These are phyloP conservation scores for Nematocida sp. DNA, from an alignment of 371 early-diverging fungal species.

Conservation along the genomic window DNA sequence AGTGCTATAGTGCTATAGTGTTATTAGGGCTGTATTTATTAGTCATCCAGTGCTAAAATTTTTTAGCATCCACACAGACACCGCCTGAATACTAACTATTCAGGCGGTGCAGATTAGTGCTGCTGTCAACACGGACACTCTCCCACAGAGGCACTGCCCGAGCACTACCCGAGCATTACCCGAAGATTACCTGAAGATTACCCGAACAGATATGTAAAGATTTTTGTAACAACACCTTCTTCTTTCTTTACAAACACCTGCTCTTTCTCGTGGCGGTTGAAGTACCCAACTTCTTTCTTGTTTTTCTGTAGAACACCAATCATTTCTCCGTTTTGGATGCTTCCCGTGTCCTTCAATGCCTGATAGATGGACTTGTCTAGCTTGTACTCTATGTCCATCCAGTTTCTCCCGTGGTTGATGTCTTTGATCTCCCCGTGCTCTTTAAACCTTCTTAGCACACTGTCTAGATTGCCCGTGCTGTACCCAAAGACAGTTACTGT, in stretches of 20 bases:
- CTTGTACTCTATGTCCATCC: conserved; percentile 58
- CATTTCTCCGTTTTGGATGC: conserved; percentile 61
- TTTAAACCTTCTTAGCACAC: conserved; percentile 53
- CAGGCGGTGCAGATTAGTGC: too few relatives aligned
- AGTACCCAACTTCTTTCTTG: conserved; percentile 20
- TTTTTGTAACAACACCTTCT: conserved; percentile 54
- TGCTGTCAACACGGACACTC: too few relatives aligned
- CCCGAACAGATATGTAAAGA: conserved; percentile 62
- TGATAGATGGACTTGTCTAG: conserved; percentile 36
- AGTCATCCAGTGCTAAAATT: too few relatives aligned
- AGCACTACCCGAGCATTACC: background rate
- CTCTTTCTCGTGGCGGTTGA: conserved; percentile 35
- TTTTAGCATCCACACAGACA: too few relatives aligned
- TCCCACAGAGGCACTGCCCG: too few relatives aligned
- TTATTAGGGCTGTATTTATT: too few relatives aligned
- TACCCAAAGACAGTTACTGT: conserved; percentile 59
- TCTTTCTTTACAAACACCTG: conserved; percentile 54
- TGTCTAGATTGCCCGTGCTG: conserved; percentile 52
- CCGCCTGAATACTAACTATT: too few relatives aligned
- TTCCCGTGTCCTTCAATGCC: conserved; percentile 43
- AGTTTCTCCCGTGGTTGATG: conserved; percentile 63
- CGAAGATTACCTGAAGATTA: conserved; percentile 30
- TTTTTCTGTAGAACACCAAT: conserved; percentile 58
- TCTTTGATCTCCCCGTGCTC: conserved; percentile 44
- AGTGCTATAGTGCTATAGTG: too few relatives aligned